Evolutionary conservation across 305 asterid genomes (phyloP).

Genomic region (Caryopteris hybrid): DNA sequence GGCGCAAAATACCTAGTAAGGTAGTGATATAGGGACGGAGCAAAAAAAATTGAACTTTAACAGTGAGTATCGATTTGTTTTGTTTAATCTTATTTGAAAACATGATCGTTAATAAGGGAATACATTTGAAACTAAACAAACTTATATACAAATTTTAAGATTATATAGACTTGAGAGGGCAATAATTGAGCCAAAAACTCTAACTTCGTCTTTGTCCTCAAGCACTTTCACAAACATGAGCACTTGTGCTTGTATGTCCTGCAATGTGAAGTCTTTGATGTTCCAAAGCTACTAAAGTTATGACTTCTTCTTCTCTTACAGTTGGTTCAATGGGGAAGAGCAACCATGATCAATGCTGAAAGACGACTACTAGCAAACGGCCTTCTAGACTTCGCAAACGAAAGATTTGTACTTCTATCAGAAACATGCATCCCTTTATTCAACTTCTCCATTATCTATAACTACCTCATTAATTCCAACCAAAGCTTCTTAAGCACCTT

Average conservation of each 20-base stretch:
- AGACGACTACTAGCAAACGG: slow-evolving; percentile 63
- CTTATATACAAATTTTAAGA: too few relatives aligned
- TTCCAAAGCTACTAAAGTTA: too few relatives aligned
- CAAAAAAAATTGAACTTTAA: too few relatives aligned
- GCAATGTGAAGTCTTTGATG: not conserved
- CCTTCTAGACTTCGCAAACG: slow-evolving; percentile 51
- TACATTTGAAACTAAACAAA: too few relatives aligned
- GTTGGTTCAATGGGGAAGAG: slow-evolving; percentile 65
- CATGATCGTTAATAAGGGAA: too few relatives aligned
- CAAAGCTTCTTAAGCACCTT: slow-evolving; percentile 47
- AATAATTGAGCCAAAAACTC: too few relatives aligned
- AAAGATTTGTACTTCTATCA: slow-evolving; percentile 56
- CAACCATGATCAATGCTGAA: slow-evolving; percentile 66
- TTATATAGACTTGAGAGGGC: too few relatives aligned
- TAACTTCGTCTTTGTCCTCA: too few relatives aligned
- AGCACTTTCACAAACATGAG: too few relatives aligned
- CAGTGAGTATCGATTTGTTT: too few relatives aligned
- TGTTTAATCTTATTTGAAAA: too few relatives aligned
- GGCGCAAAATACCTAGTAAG: slow-evolving; percentile 67
- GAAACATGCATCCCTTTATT: slow-evolving; percentile 71
- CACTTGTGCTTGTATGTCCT: too few relatives aligned
- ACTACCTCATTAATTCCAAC: slow-evolving; percentile 40
- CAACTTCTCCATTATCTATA: slow-evolving; percentile 56
- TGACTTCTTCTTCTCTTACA: slow-evolving; percentile 6
- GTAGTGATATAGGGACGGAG: slow-evolving; percentile 12